A percentile compares a stretch with the other conserved stretches of the same genome.
These are phyloP conservation scores for Pseudodiploospora longispora DNA, from an alignment of 2,329 filamentous ascomycete species.

Conservation along the genomic window DNA sequence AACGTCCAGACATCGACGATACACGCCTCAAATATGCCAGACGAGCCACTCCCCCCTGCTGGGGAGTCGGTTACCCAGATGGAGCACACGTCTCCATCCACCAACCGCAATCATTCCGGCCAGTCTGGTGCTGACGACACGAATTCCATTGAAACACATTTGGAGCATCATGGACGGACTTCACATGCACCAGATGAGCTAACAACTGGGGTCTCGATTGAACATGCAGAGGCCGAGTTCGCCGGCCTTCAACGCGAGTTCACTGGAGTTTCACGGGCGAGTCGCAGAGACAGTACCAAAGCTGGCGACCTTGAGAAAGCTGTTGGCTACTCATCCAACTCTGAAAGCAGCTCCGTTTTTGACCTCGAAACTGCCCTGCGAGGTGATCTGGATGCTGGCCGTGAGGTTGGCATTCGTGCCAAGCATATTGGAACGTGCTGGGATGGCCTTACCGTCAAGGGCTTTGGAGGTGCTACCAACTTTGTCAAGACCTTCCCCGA, in stretches of 20 bases:
- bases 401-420: conserved; percentile 67
- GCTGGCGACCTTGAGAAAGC: conserved; percentile 52
- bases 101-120: not conserved
- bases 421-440: conserved; percentile 77
- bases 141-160: conserved; percentile 15
- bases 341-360: conserved; percentile 47
- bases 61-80: not conserved
- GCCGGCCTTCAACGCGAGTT: conserved; percentile 56
- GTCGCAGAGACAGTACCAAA: conserved; percentile 23
- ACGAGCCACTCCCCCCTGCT: conserved; percentile 2
- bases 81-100: too few relatives aligned
- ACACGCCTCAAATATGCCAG: not conserved
- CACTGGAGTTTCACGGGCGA: conserved; percentile 47
- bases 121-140: conserved; percentile 21
- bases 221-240: conserved; percentile 63
- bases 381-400: conserved; percentile 62
- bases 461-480: conserved; percentile 66
- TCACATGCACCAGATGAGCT: conserved; percentile 9
- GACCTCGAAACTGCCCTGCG: conserved; percentile 68
- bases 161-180: conserved; percentile 12
- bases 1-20: too few relatives aligned
- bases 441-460: conserved; percentile 69
- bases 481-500: conserved; percentile 69
- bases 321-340: conserved; percentile 25
- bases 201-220: conserved; percentile 49